These are phyloP conservation scores for Plenodomus biglobosus DNA, from an alignment of 2,329 filamentous ascomycete species.

Conservation along the genomic window DNA sequence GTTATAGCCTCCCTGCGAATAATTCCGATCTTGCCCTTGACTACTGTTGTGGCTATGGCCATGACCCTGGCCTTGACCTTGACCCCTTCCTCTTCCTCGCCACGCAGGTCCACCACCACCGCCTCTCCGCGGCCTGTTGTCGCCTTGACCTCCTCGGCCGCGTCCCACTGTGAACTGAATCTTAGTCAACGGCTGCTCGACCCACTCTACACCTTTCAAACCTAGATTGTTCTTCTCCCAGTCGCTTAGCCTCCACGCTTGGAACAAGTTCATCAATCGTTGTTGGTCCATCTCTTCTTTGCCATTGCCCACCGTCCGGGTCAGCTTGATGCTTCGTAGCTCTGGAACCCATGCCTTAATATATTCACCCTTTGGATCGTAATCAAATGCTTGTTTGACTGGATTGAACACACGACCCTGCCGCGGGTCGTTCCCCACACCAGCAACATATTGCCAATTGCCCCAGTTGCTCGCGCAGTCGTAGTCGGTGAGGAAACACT, in stretches of 20 bases:
- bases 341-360: constrained; percentile 75
- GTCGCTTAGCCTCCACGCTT: constrained; percentile 65
- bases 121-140: constrained; percentile 12
- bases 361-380: constrained; percentile 70
- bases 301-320: constrained; percentile 16
- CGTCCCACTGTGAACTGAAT: constrained; percentile 44
- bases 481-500: constrained; percentile 72
- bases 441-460: constrained; percentile 81
- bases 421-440: constrained; percentile 77
- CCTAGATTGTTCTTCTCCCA: constrained; percentile 61
- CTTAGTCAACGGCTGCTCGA: constrained; percentile 58
- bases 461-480: constrained; percentile 77
- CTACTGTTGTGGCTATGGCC: neutral
- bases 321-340: constrained; percentile 54
- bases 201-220: constrained; percentile 63
- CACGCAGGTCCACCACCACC: constrained; percentile 14
- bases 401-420: constrained; percentile 77
- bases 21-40: constrained; percentile 8
- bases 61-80: constrained; percentile 4
- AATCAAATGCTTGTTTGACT: constrained; percentile 77
- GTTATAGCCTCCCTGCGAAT: constrained; percentile 9
- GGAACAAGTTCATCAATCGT: constrained; percentile 63
- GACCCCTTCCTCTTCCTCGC: constrained; percentile 16
- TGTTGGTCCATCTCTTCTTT: constrained; percentile 41
- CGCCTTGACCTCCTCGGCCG: constrained; percentile 17